Evolutionary conservation across 139 green algal species (phyloP).

Genomic region (Nannochloris sp.): DNA sequence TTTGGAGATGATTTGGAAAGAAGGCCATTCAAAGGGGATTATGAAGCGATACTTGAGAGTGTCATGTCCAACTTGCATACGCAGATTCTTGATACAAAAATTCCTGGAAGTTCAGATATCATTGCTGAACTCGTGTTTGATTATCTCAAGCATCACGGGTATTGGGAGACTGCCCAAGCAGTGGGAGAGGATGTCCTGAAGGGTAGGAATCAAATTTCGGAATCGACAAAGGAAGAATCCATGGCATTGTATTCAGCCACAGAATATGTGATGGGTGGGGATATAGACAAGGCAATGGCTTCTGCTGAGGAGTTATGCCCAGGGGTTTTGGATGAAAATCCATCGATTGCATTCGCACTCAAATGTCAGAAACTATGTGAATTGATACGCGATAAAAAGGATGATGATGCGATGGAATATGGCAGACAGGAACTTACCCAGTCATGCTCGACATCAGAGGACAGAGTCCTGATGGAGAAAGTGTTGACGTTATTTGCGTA

Average conservation of each 20-base stretch:
- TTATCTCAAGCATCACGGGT: constrained; percentile 54
- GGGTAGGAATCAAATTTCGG: constrained; percentile 14
- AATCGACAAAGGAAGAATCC: not conserved
- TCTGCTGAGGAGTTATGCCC: constrained; percentile 21
- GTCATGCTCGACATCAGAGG: constrained; percentile 3
- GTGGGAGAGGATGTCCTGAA: constrained; percentile 49
- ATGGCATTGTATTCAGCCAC: constrained; percentile 3
- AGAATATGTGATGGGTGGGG: constrained; percentile 7
- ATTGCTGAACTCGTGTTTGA: constrained; percentile 56
- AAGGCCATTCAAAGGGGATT: constrained; percentile 29
- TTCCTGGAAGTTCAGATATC: constrained; percentile 8
- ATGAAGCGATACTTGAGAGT: constrained; percentile 17
- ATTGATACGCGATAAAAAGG: constrained; percentile 34
- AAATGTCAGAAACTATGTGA: constrained; percentile 59
- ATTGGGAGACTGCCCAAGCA: constrained; percentile 38
- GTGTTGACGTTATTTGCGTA: constrained; percentile 63
- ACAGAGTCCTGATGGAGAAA: constrained; percentile 35
- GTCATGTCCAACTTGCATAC: constrained; percentile 18
- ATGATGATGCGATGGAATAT: constrained; percentile 44
- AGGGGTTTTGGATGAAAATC: constrained; percentile 34
- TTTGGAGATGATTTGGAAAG: constrained; percentile 36
- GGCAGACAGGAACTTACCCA: constrained; percentile 24
- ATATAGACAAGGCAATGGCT: constrained; percentile 21
- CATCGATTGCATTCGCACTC: constrained; percentile 43
- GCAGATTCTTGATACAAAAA: constrained; percentile 1